phyloP scores from a whole-genome alignment of 208 protist species.

The Balamuthia mandrillaris region DNA sequence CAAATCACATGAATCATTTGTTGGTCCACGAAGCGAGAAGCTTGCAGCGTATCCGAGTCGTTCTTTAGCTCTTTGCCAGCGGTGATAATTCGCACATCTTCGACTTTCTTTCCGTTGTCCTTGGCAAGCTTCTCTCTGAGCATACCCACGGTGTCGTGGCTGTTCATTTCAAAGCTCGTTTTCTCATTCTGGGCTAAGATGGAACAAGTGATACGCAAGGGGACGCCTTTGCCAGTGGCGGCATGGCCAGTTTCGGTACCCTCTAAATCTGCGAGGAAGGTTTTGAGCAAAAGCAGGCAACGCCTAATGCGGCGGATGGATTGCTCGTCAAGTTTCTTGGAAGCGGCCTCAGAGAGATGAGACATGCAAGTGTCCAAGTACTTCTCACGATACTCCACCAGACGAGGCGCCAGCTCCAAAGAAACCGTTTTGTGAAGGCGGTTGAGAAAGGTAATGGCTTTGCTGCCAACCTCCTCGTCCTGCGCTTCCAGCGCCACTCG shows the following conservation, averaged over 20 bases:
- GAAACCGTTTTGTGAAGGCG: slow-evolving; percentile 4
- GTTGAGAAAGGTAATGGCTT: slow-evolving; percentile 29
- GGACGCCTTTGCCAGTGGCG: not conserved
- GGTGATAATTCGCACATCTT: not conserved
- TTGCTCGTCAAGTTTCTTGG: not conserved
- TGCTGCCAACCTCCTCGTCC: slow-evolving; percentile 38
- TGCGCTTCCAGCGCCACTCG: slow-evolving; percentile 39
- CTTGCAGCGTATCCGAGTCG: slow-evolving; percentile 8
- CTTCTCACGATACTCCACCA: not conserved
- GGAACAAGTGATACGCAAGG: not conserved
- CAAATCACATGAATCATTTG: not conserved
- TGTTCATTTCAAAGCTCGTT: not conserved
- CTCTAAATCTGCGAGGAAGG: slow-evolving; percentile 28
- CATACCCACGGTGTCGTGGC: slow-evolving; percentile 32
- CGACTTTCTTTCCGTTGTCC: not conserved
- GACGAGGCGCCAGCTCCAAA: not conserved
- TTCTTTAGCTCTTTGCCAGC: not conserved
- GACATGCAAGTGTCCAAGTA: slow-evolving; percentile 4
- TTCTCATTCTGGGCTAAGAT: not conserved
- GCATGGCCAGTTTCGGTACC: not conserved
- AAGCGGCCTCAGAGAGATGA: not conserved
- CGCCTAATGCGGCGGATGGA: not conserved
- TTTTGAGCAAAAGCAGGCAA: slow-evolving; percentile 12
- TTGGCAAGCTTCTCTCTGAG: slow-evolving; percentile 21
- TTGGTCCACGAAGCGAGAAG: not conserved